A percentile compares a stretch with the other conserved stretches of the same genome.
These are phyloP conservation scores for Boletus subparvulus DNA, from an alignment of 768 basidiomycete species.

Conservation along the genomic window DNA sequence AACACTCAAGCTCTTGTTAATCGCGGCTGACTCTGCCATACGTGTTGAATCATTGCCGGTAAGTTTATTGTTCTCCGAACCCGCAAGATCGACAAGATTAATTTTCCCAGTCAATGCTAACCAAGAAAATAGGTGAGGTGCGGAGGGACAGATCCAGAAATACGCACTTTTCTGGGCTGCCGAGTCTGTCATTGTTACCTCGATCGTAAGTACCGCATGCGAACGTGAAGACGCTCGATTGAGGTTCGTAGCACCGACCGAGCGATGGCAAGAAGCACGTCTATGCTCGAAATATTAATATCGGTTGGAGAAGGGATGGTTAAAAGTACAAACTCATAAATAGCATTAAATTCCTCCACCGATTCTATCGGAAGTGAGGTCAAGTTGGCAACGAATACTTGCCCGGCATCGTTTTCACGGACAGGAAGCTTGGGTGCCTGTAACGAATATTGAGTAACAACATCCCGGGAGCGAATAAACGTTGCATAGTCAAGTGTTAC, in stretches of 20 bases:
- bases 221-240: constrained; percentile 86
- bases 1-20: constrained; percentile 86
- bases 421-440: constrained; percentile 56
- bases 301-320: neutral
- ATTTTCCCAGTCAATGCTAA: constrained; percentile 73
- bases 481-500: neutral
- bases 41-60: constrained; percentile 87
- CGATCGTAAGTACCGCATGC: constrained; percentile 81
- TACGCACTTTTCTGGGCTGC: constrained; percentile 52
- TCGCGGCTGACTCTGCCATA: constrained; percentile 85
- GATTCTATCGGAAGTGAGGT: constrained; percentile 38
- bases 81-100: constrained; percentile 86
- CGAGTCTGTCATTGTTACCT: constrained; percentile 58
- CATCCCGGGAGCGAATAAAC: neutral
- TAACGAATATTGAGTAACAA: neutral
- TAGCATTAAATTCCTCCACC: constrained; percentile 45
- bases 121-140: neutral
- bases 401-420: constrained; percentile 49
- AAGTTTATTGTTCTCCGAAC: constrained; percentile 89
- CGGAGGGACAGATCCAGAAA: neutral
- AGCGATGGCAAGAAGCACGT: constrained; percentile 71
- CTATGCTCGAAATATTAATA: constrained; percentile 36
- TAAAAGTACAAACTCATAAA: constrained; percentile 44
- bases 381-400: constrained; percentile 57
- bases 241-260: constrained; percentile 81